phyloP scores from a whole-genome alignment of 169 alveolate genomes.

The Ichthyophthirius multifiliis region DNA sequence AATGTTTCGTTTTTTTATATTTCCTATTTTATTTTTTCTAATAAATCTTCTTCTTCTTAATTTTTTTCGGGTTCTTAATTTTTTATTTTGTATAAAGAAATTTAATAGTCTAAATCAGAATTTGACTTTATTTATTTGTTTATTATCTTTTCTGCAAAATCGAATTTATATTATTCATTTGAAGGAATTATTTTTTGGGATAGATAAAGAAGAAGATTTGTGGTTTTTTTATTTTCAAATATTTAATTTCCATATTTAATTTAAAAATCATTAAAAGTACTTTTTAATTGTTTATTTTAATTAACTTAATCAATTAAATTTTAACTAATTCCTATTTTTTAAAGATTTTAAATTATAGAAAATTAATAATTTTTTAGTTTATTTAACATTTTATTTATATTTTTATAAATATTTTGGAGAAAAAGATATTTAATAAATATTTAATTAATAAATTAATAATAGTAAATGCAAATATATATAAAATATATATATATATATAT shows the following conservation, averaged over 20 bases:
- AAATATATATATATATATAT: no score
- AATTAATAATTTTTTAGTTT: no score
- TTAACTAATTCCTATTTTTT: background rate
- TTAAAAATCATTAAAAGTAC: background rate
- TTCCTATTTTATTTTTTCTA: background rate
- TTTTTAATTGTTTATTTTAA: background rate
- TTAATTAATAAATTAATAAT: no score
- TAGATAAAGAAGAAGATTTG: background rate
- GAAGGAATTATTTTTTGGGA: background rate
- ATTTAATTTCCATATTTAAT: background rate
- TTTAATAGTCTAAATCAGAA: conserved; percentile 8
- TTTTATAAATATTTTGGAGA: no score
- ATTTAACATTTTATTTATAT: no score
- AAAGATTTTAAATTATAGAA: background rate
- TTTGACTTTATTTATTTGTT: background rate
- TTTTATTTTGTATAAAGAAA: background rate
- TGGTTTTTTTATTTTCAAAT: background rate
- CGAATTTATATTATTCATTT: background rate
- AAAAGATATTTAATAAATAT: no score
- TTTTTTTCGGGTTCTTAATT: background rate
- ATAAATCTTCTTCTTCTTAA: background rate
- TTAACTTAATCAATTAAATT: background rate
- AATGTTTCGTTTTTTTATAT: background rate
- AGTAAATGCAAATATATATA: no score
- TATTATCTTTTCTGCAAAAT: background rate